phyloP scores from a whole-genome alignment of 768 basidiomycete species.

The Termitomyces titanicus region DNA sequence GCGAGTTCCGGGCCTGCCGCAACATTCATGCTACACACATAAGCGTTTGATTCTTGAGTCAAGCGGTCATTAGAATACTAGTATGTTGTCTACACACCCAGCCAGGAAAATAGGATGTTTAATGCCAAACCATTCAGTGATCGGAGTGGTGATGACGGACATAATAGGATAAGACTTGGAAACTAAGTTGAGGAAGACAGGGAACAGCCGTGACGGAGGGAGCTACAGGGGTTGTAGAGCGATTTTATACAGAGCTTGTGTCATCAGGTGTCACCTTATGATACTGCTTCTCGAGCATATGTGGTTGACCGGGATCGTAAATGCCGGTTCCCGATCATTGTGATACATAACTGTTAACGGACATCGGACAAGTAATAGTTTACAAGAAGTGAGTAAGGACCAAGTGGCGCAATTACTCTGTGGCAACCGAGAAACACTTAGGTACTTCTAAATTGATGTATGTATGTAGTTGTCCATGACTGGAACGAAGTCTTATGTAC shows the following conservation, averaged over 20 bases:
- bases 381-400: no score
- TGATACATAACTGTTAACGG: no score
- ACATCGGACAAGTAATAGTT: no score
- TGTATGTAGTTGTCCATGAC: no score
- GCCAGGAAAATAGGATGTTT: constrained; percentile 87
- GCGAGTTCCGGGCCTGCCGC: constrained; percentile 73
- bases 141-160: constrained; percentile 73
- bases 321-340: no score
- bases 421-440: no score
- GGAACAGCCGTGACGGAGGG: neutral
- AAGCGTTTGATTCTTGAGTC: neutral
- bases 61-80: neutral
- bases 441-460: no score
- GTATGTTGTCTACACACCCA: constrained; percentile 37
- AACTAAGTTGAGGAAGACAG: neutral
- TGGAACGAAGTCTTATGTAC: no score
- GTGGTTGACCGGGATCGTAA: neutral
- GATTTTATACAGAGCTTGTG: constrained; percentile 9
- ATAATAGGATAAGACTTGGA: constrained; percentile 28
- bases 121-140: constrained; percentile 86
- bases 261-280: constrained; percentile 8
- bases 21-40: constrained; percentile 38
- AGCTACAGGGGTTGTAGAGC: neutral
- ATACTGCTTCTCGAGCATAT: constrained; percentile 3
- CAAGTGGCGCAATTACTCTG: no score